phyloP scores from a whole-genome alignment of 2,329 filamentous ascomycete genomes.

The Dactylellina haptotyla region DNA sequence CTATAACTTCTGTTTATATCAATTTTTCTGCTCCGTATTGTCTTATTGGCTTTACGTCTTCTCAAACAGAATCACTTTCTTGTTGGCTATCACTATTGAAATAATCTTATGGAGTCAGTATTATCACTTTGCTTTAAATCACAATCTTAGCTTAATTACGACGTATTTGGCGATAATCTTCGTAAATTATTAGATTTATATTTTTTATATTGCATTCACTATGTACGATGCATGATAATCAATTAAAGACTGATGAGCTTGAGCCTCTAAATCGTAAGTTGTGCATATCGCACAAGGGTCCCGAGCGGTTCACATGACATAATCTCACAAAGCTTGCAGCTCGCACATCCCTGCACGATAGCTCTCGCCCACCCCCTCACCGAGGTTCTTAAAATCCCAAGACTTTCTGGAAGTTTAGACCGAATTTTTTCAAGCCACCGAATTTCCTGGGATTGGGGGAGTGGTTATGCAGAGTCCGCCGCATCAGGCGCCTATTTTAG shows the following conservation, averaged over 20 bases:
- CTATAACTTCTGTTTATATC: constrained; percentile 2
- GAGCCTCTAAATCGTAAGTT: neutral
- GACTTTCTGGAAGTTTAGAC: constrained; percentile 12
- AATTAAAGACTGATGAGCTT: neutral
- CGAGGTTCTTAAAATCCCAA: neutral
- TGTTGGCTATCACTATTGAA: neutral
- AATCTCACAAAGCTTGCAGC: constrained; percentile 11
- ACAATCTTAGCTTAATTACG: no score
- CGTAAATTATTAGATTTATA: no score
- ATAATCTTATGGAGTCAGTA: neutral
- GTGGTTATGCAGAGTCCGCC: constrained; percentile 6
- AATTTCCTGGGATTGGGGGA: neutral
- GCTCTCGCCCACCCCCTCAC: neutral
- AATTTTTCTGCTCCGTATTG: constrained; percentile 10
- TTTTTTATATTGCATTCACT: neutral
- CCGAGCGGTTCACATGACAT: constrained; percentile 12
- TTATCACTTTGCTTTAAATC: neutral
- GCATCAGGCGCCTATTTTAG: constrained; percentile 44
- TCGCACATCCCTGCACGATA: constrained; percentile 3
- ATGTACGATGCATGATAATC: neutral
- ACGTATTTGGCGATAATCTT: no score
- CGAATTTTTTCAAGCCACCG: neutral
- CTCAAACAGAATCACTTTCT: neutral
- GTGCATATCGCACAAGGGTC: constrained; percentile 3
- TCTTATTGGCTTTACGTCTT: neutral